Evolutionary conservation across 176 grass and related monocot genomes (phyloP), one percentile per base, ranked within the genome.

Genomic region (Thinopyrum elongatum): DNA sequence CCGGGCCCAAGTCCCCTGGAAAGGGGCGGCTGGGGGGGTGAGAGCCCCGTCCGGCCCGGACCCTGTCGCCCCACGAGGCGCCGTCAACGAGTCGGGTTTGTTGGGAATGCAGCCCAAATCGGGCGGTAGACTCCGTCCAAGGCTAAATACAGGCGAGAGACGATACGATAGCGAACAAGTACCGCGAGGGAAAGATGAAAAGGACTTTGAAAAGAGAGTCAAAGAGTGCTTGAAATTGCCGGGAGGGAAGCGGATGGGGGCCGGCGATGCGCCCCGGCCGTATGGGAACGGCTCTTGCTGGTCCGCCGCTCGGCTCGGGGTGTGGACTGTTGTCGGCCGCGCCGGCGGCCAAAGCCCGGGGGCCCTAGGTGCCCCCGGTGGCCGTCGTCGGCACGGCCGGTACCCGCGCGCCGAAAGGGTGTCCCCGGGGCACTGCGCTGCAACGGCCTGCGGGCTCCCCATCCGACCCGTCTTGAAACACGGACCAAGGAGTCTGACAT

Each of bases 401-500:
- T n/a, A n/a, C n/a, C n/a, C n/a, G n/a, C n/a, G n/a, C n/a, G n/a
- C n/a, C n/a, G n/a, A n/a, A n/a, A n/a, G n/a, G n/a, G n/a, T n/a
- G n/a, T n/a, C n/a, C n/a, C n/a, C 21, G 57, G 57, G 57, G 57
- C 57, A 60, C 22, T 60, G 8, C 57, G 57, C 57, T 60, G 57
- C 57, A 60, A 60, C 22, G 57, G 57, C 57, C 57, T 60, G 8
- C 58, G 58, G 22, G 58, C 8, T 60, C 58, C 81, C 61, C 78
- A 38, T 80, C 80, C 81, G 77, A 87, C 94, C 88, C 84, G 30
- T 91, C 81, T 89, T 87, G 86, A 95, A 95, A 93, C 90, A 95
- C 74, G 83, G 83, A 95, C 93, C 93, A 95, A 95, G 93, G 85
- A 95, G 93, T 95, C 88, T 83, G 82, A 90, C 85, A 92, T 90